Conservation (phyloP, 2,329 filamentous ascomycete genomes). For the Penicillium capsulatum region DNA sequence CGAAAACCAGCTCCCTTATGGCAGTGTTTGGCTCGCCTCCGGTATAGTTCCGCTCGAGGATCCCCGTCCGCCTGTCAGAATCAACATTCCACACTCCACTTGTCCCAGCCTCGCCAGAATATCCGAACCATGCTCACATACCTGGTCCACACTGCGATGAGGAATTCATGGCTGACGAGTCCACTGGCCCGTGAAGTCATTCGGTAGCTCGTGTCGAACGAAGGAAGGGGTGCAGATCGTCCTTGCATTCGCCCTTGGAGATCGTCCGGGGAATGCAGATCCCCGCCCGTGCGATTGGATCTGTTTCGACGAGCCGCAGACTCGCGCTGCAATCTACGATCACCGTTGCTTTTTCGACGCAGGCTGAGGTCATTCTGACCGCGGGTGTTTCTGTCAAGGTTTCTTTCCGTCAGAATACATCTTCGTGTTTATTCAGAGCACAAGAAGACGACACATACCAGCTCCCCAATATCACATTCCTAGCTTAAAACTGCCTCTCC, state of each 20-base stretch:
- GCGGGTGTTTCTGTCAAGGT: too few relatives aligned
- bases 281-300: constrained; percentile 13
- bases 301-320: constrained; percentile 6
- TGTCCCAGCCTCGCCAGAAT: constrained; percentile 2
- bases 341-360: constrained; percentile 1
- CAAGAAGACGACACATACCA: too few relatives aligned
- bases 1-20: too few relatives aligned
- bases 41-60: too few relatives aligned
- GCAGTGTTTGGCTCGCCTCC: too few relatives aligned
- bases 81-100: constrained; percentile 1
- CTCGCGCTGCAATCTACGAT: constrained; percentile 5
- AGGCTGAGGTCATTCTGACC: constrained; percentile 1
- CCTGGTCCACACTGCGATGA: neutral
- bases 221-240: constrained; percentile 9
- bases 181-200: neutral
- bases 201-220: constrained; percentile 3
- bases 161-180: neutral
- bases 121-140: neutral
- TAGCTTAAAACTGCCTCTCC: too few relatives aligned
- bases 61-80: neutral
- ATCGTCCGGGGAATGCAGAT: constrained; percentile 14
- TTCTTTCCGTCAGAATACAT: too few relatives aligned
- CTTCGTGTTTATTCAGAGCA: too few relatives aligned
- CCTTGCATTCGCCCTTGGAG: constrained; percentile 21
- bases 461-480: too few relatives aligned